Percentiles rank a stretch among this genome's conserved stretches.
Conservation (phyloP, 306 rosid species). For the Carpinus viminea region DNA sequence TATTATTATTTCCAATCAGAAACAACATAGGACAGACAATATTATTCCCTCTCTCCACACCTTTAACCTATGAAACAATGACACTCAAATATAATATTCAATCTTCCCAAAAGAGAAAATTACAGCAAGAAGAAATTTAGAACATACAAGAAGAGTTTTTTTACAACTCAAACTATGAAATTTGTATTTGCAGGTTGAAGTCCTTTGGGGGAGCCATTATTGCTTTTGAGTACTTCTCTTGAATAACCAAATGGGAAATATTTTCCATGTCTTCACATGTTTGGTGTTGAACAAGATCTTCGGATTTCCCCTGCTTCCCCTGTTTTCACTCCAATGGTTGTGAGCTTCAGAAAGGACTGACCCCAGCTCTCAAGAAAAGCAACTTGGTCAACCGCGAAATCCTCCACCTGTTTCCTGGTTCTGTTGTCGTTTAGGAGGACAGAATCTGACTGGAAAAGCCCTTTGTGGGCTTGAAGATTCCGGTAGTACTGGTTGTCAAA, state of each 20-base stretch:
- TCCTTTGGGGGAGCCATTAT: too few species aligned
- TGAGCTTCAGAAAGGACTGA: conserved; percentile 67
- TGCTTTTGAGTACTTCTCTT: too few species aligned
- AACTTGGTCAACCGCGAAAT: conserved; percentile 60
- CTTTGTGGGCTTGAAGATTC: conserved; percentile 58
- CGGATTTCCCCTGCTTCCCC: conserved; percentile 73
- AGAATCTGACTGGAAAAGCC: conserved; percentile 81
- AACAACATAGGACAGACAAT: neutral
- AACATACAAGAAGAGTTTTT: neutral
- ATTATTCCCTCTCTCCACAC: neutral
- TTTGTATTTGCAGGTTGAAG: neutral
- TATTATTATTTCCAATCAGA: neutral
- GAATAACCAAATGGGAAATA: too few species aligned
- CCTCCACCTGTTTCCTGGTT: conserved; percentile 51
- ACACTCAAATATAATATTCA: neutral
- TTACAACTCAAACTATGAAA: neutral
- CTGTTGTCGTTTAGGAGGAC: conserved; percentile 42
- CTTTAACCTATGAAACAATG: neutral
- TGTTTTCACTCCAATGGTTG: conserved; percentile 58
- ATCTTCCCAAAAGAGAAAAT: neutral
- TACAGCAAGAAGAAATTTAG: neutral
- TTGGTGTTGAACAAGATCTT: conserved; percentile 49
- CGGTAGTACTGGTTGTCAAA: conserved; percentile 76
- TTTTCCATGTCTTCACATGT: conserved; percentile 25
- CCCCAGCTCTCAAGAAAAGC: conserved; percentile 66